phyloP scores from a whole-genome alignment of 2,329 filamentous ascomycete species.

The Ophiocordyceps unilateralis region DNA sequence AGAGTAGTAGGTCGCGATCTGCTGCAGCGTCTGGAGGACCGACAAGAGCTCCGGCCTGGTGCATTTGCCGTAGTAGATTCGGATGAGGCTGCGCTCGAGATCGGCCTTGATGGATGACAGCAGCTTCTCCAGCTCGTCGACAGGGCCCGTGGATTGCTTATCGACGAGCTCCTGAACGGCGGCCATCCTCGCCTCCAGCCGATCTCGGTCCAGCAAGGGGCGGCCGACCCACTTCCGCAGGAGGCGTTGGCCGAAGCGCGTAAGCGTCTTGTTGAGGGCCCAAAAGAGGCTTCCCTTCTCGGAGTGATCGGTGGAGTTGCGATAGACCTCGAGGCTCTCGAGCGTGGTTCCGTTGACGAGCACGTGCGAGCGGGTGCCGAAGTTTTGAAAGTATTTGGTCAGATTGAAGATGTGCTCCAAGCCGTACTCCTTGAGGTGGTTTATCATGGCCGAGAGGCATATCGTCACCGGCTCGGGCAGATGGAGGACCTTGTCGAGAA shows the following conservation, averaged over 20 bases:
- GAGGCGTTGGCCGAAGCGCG: conserved; percentile 72
- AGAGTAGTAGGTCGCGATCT: conserved; percentile 60
- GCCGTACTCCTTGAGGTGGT: conserved; percentile 77
- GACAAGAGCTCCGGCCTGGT: conserved; percentile 73
- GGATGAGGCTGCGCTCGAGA: conserved; percentile 80
- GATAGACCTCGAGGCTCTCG: conserved; percentile 86
- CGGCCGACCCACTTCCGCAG: conserved; percentile 90
- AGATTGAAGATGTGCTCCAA: conserved; percentile 90
- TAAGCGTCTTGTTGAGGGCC: conserved; percentile 85
- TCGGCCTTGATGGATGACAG: conserved; percentile 59
- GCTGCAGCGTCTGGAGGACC: conserved; percentile 72
- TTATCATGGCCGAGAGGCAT: conserved; percentile 93
- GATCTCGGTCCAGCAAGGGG: conserved; percentile 59
- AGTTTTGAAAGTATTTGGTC: conserved; percentile 93
- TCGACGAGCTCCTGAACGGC: conserved; percentile 77
- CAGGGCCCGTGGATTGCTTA: conserved; percentile 43
- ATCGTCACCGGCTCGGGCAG: conserved; percentile 76
- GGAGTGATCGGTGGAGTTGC: conserved; percentile 76
- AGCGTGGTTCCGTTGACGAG: conserved; percentile 87
- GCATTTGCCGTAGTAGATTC: conserved; percentile 96
- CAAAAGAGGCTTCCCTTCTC: conserved; percentile 85
- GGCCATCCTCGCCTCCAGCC: conserved; percentile 60
- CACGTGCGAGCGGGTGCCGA: conserved; percentile 90
- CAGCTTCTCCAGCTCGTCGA: conserved; percentile 59
- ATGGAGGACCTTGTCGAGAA: conserved; percentile 74